Conservation (phyloP, 2,329 filamentous ascomycete species). For the Aspergillus sp. region DNA sequence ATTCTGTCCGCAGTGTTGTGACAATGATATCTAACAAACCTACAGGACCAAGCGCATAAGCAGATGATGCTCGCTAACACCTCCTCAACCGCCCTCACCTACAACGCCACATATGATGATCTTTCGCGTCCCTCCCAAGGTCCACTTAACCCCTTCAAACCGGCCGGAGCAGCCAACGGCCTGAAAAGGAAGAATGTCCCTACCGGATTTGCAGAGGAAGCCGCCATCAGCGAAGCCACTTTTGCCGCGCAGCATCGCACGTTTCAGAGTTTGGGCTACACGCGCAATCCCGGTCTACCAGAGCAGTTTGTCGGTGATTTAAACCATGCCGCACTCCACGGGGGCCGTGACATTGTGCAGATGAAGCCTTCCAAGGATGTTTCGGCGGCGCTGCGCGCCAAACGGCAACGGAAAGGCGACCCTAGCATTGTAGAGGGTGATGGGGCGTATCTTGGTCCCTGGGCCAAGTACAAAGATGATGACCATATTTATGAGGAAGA, state of each 20-base stretch:
- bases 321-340: slow-evolving; percentile 39
- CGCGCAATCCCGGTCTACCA: slow-evolving; percentile 43
- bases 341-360: slow-evolving; percentile 50
- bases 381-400: slow-evolving; percentile 62
- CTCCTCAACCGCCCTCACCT: slow-evolving; percentile 46
- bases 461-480: slow-evolving; percentile 78
- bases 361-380: slow-evolving; percentile 64
- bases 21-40: slow-evolving; percentile 32
- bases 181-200: slow-evolving; percentile 75
- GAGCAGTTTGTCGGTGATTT: slow-evolving; percentile 46
- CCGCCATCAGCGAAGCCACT: slow-evolving; percentile 81
- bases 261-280: slow-evolving; percentile 60
- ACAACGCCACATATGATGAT: slow-evolving; percentile 64
- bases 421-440: slow-evolving; percentile 79
- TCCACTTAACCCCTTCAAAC: slow-evolving; percentile 70
- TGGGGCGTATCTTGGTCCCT: slow-evolving; percentile 86
- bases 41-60: slow-evolving; percentile 46
- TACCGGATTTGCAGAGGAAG: slow-evolving; percentile 84
- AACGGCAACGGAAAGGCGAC: slow-evolving; percentile 80
- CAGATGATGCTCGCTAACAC: slow-evolving; percentile 50
- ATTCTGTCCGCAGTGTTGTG: background rate
- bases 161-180: slow-evolving; percentile 47
- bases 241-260: slow-evolving; percentile 86
- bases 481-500: slow-evolving; percentile 67
- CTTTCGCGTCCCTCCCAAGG: slow-evolving; percentile 62